A percentile compares a stretch with the other conserved stretches of the same genome.
These are phyloP conservation scores for Podospora bellae-mahoneyi DNA, from an alignment of 495 filamentous ascomycete genomes.

Conservation along the genomic window DNA sequence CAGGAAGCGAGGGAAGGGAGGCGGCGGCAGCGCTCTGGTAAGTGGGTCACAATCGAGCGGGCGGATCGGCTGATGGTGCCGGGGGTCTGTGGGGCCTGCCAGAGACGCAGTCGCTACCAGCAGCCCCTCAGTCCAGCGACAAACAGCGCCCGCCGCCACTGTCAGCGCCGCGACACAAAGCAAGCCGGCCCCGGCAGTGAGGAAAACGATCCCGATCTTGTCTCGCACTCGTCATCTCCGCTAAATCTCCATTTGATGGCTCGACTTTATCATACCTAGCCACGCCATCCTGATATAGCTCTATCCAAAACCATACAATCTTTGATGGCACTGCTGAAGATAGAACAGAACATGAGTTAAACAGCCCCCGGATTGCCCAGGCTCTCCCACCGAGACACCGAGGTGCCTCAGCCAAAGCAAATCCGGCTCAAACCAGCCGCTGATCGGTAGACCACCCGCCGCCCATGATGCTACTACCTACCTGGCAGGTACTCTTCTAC, in stretches of 20 bases:
- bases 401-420: slow-evolving; percentile 14
- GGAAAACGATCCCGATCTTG: slow-evolving; percentile 3
- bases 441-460: slow-evolving; percentile 16
- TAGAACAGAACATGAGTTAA: neutral
- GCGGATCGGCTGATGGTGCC: slow-evolving; percentile 44
- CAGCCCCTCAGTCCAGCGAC: slow-evolving; percentile 11
- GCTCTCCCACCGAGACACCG: slow-evolving; percentile 20
- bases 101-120: slow-evolving; percentile 17
- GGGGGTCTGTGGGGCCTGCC: slow-evolving; percentile 31
- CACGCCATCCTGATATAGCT: too few species aligned
- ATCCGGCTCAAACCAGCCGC: slow-evolving; percentile 19
- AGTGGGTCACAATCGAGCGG: slow-evolving; percentile 28
- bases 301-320: too few species aligned
- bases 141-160: slow-evolving; percentile 8
- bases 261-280: too few species aligned
- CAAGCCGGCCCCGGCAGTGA: slow-evolving; percentile 24
- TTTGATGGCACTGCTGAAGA: neutral
- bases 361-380: neutral
- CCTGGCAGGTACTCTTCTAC: neutral
- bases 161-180: slow-evolving; percentile 11
- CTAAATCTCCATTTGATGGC: neutral
- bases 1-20: slow-evolving; percentile 33
- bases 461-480: neutral
- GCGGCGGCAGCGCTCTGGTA: slow-evolving; percentile 33
- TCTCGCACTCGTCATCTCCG: neutral